Base-by-base conservation (phyloP, 495 filamentous ascomycete genomes). In the Penicillium coprophilum region DNA sequence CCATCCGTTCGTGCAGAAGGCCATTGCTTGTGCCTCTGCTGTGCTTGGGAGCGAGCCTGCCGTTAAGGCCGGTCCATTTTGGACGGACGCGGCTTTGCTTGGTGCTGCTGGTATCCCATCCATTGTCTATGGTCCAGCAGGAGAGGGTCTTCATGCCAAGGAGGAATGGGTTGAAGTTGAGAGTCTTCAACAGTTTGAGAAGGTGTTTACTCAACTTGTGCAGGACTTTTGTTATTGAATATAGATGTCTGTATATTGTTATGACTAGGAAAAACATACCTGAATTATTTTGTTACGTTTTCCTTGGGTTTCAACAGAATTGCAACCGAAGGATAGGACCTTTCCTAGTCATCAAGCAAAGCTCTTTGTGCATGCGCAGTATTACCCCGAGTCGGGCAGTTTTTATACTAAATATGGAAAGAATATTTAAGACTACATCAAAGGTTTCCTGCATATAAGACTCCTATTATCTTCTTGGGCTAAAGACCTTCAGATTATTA, bases 51-150 rank as follows among this genome's bases (percentile, higher is more conserved):
- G 17, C 28, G 17, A 46, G 9, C 63, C 66, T 15, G 31, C 46
- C 1, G 53, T 72, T 1, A 45, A 59, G 36, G 65, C 58, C 49
- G 64, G 55, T 0, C 53, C 70, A 2, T 74, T 76, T 50, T 79
- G 76, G 77, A 74, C 73, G 15, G 74, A 80, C 65, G 72, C 73
- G 8, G 75, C 75, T 2, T 46, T 80, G 24, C 57, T 79, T 10
- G 65, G 62, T 9, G 64, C 64, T 46, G 69, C 58, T 24, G 78
- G 77, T 1, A 65, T 79, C 38, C 69, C 75, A 4, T 63, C 70
- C 0, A 61, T 80, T 34, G 63, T 81, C 7, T 77, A 69, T 56
- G 77, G 77, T 0, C 75, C 76, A 8, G 53, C 53, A 17, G 79
- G 77, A 0, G 64, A 68, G 11, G 79, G 77, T 0, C 55, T 77